Evolutionary conservation across 2,329 filamentous ascomycete species (phyloP), one percentile per base, ranked within the genome.

Genomic region (Microthyrium microscopicum): DNA sequence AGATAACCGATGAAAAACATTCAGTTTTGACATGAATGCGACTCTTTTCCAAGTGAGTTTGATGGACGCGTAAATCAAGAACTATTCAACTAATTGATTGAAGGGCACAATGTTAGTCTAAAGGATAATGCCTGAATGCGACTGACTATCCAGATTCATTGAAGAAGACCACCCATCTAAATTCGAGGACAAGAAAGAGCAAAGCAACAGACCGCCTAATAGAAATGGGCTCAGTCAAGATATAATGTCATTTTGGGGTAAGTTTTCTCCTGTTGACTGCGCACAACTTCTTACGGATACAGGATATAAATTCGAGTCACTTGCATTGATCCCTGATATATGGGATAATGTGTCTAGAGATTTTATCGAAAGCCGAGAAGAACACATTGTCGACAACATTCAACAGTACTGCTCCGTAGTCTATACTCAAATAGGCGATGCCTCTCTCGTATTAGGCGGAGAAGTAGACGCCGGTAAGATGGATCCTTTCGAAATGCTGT

Each of bases 1-100:
- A 22, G 26, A 5, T 20, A 20, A 37, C 13, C 19, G 9, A 8
- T 29, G 9, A 26, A 47, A n/a, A n/a, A n/a, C n/a, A n/a, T n/a
- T n/a, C n/a, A 84, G 80, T 31, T 95, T 93, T 47, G 80, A 91
- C 53, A 93, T 98, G 84, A 93, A 94, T 51, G 87, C 83, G 31
- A 94, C 87, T 3, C 64, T 75, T 32, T 89, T 84, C 49, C 78
- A 95, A 62, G 85, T 89, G 57, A 53, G 70, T 44, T 42, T 28
- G 29, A 21, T 33, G 16, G 21, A 20, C 19, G 11, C 7, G 12
- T 7, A 11, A 8, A 25, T 25, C 34, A n/a, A n/a, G n/a, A n/a
- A n/a, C n/a, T n/a, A n/a, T n/a, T n/a, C n/a, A n/a, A 16, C 16
- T 36, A n/a, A 32, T 22, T 22, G 35, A 26, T 40, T 41, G 39